Percentiles rank a stretch among this genome's conserved stretches.
Evolutionary conservation across 2,329 filamentous ascomycete genomes (phyloP).

Genomic region (Cladosporium oxysporum): DNA sequence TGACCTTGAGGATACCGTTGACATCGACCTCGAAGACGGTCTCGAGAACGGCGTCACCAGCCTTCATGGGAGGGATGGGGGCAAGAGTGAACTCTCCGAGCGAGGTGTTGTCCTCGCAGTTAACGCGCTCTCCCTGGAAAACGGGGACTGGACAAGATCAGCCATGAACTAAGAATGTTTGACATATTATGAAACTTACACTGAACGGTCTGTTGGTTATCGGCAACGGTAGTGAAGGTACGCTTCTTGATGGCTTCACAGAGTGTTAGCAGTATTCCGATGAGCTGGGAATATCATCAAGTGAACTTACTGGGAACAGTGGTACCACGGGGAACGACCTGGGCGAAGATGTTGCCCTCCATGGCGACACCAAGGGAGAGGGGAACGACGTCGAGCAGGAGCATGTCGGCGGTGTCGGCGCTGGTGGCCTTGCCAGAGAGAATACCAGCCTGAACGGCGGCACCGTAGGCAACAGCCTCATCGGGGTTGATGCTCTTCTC

Average conservation of each 20-base stretch:
- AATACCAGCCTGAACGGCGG: conserved; percentile 97
- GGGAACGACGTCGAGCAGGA: conserved; percentile 93
- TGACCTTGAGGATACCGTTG: conserved; percentile 97
- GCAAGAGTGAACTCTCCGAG: conserved; percentile 92
- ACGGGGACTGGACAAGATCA: conserved; percentile 45
- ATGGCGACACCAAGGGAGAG: conserved; percentile 98
- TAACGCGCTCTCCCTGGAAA: conserved; percentile 94
- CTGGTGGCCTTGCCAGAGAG: conserved; percentile 97
- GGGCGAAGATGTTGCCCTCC: conserved; percentile 99
- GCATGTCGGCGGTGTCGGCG: conserved; percentile 88
- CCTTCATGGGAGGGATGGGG: conserved; percentile 74
- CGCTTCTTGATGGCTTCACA: conserved; percentile 20
- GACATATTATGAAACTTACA: conserved; percentile 40
- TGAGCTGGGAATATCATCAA: neutral
- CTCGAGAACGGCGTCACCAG: conserved; percentile 94
- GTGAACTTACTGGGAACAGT: conserved; percentile 34
- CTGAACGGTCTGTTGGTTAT: conserved; percentile 75
- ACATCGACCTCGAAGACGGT: conserved; percentile 99
- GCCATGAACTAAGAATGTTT: no score
- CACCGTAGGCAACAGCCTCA: conserved; percentile 98
- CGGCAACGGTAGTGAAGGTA: conserved; percentile 82
- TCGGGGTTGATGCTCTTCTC: conserved; percentile 99
- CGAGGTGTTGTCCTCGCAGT: conserved; percentile 98
- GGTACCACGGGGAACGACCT: conserved; percentile 70
- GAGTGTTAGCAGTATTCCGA: neutral